These are phyloP conservation scores for Rhizophora mangle DNA, from an alignment of 345 rosid genomes.

Conservation along the genomic window DNA sequence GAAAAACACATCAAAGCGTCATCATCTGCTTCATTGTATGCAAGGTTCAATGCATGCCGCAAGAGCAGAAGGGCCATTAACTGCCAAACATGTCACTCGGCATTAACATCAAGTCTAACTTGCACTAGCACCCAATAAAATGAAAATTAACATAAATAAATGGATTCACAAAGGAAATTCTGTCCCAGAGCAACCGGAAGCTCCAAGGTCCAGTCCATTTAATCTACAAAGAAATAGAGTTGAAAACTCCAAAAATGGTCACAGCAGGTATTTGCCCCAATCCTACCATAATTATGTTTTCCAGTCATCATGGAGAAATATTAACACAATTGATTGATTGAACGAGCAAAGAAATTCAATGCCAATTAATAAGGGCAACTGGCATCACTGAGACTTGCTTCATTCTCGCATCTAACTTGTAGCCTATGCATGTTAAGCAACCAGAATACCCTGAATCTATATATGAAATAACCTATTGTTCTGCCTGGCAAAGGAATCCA, in stretches of 20 bases:
- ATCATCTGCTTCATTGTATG: conserved; percentile 62
- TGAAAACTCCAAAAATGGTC: background rate
- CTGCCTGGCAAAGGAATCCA: background rate
- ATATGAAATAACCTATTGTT: background rate
- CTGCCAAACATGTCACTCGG: conserved; percentile 32
- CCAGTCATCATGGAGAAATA: background rate
- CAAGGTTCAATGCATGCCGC: conserved; percentile 65
- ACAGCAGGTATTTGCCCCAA: background rate
- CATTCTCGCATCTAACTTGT: background rate
- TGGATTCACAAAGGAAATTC: conserved; percentile 1
- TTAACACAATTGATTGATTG: too few species aligned
- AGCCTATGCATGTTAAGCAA: background rate
- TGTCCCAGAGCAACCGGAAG: background rate
- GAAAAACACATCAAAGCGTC: conserved; percentile 67
- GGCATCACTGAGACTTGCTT: background rate
- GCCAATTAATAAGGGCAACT: background rate
- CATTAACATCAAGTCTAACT: conserved; percentile 6
- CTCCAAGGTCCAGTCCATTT: background rate
- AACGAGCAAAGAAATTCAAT: background rate
- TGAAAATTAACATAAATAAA: background rate
- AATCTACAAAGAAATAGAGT: background rate
- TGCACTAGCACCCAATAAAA: background rate
- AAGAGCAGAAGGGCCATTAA: conserved; percentile 79
- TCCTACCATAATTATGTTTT: background rate
- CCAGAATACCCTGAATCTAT: background rate